Evolutionary conservation across 179 eudicot species (phyloP).

Genomic region (Beta macrorhiza): DNA sequence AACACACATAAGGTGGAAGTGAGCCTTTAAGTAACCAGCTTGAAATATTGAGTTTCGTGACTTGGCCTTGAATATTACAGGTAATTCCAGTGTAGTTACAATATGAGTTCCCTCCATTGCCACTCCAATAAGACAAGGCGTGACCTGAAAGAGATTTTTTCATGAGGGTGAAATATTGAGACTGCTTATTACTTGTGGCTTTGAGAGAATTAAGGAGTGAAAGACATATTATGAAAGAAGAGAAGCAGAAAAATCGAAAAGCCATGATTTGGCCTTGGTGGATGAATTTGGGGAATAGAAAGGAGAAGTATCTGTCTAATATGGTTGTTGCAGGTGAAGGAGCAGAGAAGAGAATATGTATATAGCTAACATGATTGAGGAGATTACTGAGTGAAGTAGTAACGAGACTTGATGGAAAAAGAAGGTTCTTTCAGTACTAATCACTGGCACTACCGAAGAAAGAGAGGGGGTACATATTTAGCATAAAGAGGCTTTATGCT

Average conservation of each 20-base stretch:
- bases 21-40: conserved; percentile 61
- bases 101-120: conserved; percentile 32
- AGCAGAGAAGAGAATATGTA: conserved; percentile 45
- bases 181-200: conserved; percentile 40
- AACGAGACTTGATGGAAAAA: conserved; percentile 33
- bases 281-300: conserved; percentile 6
- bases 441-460: conserved; percentile 21
- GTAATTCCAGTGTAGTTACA: conserved; percentile 69
- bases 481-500: conserved; percentile 70
- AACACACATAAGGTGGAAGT: conserved; percentile 65
- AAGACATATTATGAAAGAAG: conserved; percentile 35
- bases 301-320: conserved; percentile 19
- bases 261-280: conserved; percentile 41
- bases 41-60: conserved; percentile 51
- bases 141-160: conserved; percentile 56
- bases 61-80: conserved; percentile 52
- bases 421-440: conserved; percentile 44
- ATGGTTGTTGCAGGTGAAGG: conserved; percentile 44
- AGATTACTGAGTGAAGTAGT: conserved; percentile 34
- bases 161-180: conserved; percentile 61
- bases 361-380: conserved; percentile 65
- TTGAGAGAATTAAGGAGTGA: conserved; percentile 29
- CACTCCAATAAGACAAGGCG: conserved; percentile 50
- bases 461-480: conserved; percentile 31
- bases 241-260: conserved; percentile 26